phyloP scores from a whole-genome alignment of 2,329 filamentous ascomycete genomes.

The Colletotrichum sp. region DNA sequence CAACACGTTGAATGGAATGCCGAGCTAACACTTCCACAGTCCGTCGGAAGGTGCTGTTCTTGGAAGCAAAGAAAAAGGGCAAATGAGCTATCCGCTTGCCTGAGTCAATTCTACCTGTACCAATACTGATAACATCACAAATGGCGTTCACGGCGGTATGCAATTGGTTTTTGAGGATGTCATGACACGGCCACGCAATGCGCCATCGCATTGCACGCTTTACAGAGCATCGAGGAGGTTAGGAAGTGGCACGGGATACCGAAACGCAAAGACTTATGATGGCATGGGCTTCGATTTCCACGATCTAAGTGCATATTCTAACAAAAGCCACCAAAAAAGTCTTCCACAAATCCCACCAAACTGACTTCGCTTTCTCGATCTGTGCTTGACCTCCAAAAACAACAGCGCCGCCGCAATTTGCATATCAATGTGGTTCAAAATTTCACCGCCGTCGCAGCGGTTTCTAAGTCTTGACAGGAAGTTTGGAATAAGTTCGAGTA shows the following conservation, averaged over 20 bases:
- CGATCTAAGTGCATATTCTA: constrained; percentile 12
- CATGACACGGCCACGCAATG: background rate
- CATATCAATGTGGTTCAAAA: background rate
- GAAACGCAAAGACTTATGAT: background rate
- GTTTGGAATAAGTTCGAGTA: background rate
- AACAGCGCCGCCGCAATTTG: background rate
- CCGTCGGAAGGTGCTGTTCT: constrained; percentile 92
- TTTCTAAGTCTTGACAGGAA: background rate
- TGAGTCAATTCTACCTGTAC: constrained; percentile 10
- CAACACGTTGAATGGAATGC: background rate
- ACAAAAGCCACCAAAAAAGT: background rate
- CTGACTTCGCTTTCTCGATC: background rate
- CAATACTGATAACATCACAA: constrained; percentile 22
- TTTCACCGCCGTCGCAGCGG: background rate
- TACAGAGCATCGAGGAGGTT: background rate
- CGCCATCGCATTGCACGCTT: background rate
- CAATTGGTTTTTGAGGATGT: constrained; percentile 9
- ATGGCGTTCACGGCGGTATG: constrained; percentile 22
- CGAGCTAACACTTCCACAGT: constrained; percentile 58
- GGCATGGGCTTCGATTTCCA: background rate
- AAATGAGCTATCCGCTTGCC: constrained; percentile 44
- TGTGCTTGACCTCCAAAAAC: background rate
- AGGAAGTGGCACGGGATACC: background rate
- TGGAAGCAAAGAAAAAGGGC: constrained; percentile 86
- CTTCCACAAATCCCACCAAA: background rate